These are phyloP conservation scores for Meyerozyma elateridarum DNA, from an alignment of 1,139 yeast genomes.

Conservation along the genomic window DNA sequence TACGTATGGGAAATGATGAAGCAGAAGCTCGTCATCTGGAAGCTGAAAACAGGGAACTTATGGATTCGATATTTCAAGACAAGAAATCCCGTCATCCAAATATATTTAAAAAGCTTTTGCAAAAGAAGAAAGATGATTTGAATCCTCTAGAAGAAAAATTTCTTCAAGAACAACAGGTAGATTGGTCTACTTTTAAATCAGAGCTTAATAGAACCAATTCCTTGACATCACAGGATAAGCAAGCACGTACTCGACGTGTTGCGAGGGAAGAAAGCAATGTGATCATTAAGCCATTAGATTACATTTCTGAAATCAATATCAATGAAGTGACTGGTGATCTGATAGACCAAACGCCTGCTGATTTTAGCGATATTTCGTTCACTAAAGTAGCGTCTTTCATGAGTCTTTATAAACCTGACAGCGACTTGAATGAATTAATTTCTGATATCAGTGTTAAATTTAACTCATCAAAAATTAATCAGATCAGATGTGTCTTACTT, in stretches of 20 bases:
- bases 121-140: slow-evolving; percentile 25
- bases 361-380: slow-evolving; percentile 15
- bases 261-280: slow-evolving; percentile 62
- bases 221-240: slow-evolving; percentile 64
- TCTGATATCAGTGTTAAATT: slow-evolving; percentile 44
- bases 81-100: slow-evolving; percentile 46
- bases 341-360: slow-evolving; percentile 6
- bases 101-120: slow-evolving; percentile 50
- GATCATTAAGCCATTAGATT: slow-evolving; percentile 67
- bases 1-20: slow-evolving; percentile 14
- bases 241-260: slow-evolving; percentile 61
- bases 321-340: slow-evolving; percentile 36
- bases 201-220: slow-evolving; percentile 77
- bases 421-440: slow-evolving; percentile 41
- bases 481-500: slow-evolving; percentile 35
- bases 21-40: slow-evolving; percentile 15
- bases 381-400: slow-evolving; percentile 32
- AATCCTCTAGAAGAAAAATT: slow-evolving; percentile 35
- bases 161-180: slow-evolving; percentile 29
- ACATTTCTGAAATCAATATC: slow-evolving; percentile 46
- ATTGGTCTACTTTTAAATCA: slow-evolving; percentile 39
- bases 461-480: slow-evolving; percentile 28
- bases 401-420: slow-evolving; percentile 22
- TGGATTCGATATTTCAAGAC: slow-evolving; percentile 42
- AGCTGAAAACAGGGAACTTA: slow-evolving; percentile 24